Evolutionary conservation across 2,329 filamentous ascomycete species (phyloP).

Genomic region (Penicillium sclerotigenum): DNA sequence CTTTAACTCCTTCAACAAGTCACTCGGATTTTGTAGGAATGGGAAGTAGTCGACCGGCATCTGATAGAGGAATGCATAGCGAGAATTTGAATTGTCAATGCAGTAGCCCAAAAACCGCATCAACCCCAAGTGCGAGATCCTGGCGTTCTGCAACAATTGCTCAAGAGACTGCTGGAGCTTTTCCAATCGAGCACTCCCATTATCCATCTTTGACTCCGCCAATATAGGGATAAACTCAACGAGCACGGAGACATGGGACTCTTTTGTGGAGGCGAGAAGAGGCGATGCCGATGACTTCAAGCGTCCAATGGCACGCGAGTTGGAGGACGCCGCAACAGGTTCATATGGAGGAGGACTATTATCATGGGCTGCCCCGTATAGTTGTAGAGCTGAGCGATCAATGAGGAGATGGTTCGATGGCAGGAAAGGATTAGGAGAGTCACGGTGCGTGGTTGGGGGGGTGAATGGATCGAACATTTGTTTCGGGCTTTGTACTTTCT

Average conservation of each 20-base stretch:
- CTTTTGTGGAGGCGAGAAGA: conserved; percentile 31
- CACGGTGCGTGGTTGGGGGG: conserved; percentile 22
- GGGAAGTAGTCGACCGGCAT: conserved; percentile 51
- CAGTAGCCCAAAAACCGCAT: conserved; percentile 51
- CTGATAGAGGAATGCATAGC: conserved; percentile 61
- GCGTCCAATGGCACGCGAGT: conserved; percentile 42
- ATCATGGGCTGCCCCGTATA: conserved; percentile 40
- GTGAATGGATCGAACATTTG: conserved; percentile 25
- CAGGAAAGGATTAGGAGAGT: conserved; percentile 22
- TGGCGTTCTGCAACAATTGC: conserved; percentile 41
- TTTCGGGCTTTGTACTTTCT: conserved; percentile 23
- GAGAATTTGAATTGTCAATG: conserved; percentile 55
- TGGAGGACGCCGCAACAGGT: conserved; percentile 41
- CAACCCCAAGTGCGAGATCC: conserved; percentile 42
- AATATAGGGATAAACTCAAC: conserved; percentile 45
- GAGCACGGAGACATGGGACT: conserved; percentile 39
- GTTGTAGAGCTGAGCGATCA: conserved; percentile 39
- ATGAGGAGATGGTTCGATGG: conserved; percentile 37
- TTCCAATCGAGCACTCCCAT: conserved; percentile 29
- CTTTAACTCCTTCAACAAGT: conserved; percentile 37
- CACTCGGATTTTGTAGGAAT: conserved; percentile 41
- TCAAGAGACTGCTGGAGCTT: conserved; percentile 40
- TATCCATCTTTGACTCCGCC: conserved; percentile 31
- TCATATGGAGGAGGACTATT: conserved; percentile 44
- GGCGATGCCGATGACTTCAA: conserved; percentile 40